Conservation (phyloP, 768 basidiomycete genomes). For the Trichaptum fuscoviolaceum region DNA sequence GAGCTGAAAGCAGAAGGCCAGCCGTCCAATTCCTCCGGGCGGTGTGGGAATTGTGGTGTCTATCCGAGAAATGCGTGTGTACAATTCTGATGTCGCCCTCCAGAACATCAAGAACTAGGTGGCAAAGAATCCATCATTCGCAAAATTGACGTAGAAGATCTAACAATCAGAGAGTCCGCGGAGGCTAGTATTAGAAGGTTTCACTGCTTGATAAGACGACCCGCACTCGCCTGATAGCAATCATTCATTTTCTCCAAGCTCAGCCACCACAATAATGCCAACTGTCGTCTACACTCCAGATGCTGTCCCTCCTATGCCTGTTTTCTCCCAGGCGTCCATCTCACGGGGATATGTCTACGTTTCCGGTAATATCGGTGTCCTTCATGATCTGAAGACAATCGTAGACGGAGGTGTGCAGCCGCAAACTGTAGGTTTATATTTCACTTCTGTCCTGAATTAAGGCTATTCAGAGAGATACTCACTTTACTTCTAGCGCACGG, state of each 20-base stretch:
- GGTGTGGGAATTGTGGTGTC: background rate
- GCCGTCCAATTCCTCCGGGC: no score
- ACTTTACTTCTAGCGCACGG: constrained; percentile 23
- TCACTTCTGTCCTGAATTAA: background rate
- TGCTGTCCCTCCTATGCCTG: constrained; percentile 29
- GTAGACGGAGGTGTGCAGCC: constrained; percentile 30
- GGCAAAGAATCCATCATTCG: background rate
- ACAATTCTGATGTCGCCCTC: background rate
- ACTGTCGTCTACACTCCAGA: constrained; percentile 21
- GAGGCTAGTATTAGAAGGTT: background rate
- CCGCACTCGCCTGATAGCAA: background rate
- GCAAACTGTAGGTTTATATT: constrained; percentile 29
- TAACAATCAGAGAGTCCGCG: background rate
- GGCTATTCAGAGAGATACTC: background rate
- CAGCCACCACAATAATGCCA: background rate
- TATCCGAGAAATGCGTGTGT: background rate
- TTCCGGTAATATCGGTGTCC: constrained; percentile 35
- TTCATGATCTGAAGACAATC: constrained; percentile 23
- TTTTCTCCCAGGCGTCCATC: constrained; percentile 32
- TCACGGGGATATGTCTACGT: constrained; percentile 32
- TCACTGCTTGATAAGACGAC: background rate
- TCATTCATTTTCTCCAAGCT: background rate
- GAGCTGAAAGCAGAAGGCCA: no score
- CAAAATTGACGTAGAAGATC: background rate
- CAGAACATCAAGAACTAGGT: background rate